Base-by-base conservation (phyloP, 768 basidiomycete species). In the Pholiota microspora region DNA sequence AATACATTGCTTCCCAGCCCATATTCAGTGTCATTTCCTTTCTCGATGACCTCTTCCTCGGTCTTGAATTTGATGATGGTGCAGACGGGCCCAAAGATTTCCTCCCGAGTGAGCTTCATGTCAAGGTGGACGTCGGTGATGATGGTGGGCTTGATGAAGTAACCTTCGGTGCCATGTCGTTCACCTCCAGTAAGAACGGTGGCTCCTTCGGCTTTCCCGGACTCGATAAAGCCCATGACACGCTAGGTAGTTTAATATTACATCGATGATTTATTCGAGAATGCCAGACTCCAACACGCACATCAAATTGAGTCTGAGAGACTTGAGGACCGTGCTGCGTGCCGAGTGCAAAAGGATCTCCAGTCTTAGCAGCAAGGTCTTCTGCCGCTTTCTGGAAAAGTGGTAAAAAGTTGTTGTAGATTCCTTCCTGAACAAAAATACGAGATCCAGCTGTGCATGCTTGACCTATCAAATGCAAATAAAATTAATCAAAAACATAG, bases 1-100 rank as follows among this genome's bases (percentile, higher is more conserved):
- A 94, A 97, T 50, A 98, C 84, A 7, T 89, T 88, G 2, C 89
- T 85, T 12, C 92, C 93, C 42, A 97, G 82, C 54, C 95, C 95
- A 69, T 94, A 96, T 24, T 53, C 53, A 3, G 90, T 88, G 67
- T 96, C 87, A 71, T 99, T 99, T 24, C 93, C 96, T 64, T 82
- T 78, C 45, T 68, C 69, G 60, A 91, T 71, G 34, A 84, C 85
- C 54, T 89, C 86, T 60, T 81, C 78, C 57, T 82, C 83, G 48
- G 81, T 78, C 62, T 85, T 80, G 74, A 94, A 93, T 66, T 85
- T 86, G 73, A 86, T 79, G 34, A 94, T 71, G 24, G 85, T 88
- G 52, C 83, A 83, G 36, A 92, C 88, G 4, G 91, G 89, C 2
- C 89, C 89, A 59, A 92, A 92, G 57, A 92, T 91, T 69, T 92